Evolutionary conservation across 345 rosid genomes (phyloP).

Genomic region (Clausena lansium): DNA sequence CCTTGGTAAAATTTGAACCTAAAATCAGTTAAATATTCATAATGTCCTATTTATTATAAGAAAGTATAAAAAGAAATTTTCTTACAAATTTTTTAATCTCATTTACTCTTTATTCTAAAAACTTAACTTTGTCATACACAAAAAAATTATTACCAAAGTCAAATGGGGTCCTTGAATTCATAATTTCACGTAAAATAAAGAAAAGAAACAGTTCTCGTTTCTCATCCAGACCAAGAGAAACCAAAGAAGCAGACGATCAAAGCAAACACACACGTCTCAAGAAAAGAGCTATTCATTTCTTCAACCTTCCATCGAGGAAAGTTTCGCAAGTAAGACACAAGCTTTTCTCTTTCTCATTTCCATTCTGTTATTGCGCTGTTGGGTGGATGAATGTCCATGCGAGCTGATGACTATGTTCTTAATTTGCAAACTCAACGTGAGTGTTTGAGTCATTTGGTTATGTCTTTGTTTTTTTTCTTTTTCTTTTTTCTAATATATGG

Average conservation of each 20-base stretch:
- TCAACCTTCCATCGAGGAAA: background rate
- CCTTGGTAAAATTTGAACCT: no score
- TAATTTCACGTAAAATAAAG: no score
- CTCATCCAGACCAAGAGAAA: background rate
- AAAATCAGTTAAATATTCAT: no score
- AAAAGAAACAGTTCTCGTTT: background rate
- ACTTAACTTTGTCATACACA: no score
- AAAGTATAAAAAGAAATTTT: no score
- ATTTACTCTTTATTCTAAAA: no score
- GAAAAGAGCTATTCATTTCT: background rate
- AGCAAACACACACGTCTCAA: background rate
- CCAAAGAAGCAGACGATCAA: background rate
- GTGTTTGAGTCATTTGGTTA: background rate
- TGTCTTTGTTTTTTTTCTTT: no score
- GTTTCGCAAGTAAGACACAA: background rate
- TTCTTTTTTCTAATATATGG: background rate
- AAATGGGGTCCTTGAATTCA: no score
- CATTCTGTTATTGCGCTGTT: background rate
- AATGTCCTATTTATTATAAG: no score
- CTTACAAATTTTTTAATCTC: no score
- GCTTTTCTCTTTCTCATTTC: background rate
- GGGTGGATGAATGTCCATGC: background rate
- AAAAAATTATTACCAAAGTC: no score
- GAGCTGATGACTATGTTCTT: background rate
- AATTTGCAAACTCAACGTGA: background rate